A percentile compares a stretch with the other conserved stretches of the same genome.
Conservation (phyloP, 176 grass and related monocot genomes). For the Aegilops sharonensis region DNA sequence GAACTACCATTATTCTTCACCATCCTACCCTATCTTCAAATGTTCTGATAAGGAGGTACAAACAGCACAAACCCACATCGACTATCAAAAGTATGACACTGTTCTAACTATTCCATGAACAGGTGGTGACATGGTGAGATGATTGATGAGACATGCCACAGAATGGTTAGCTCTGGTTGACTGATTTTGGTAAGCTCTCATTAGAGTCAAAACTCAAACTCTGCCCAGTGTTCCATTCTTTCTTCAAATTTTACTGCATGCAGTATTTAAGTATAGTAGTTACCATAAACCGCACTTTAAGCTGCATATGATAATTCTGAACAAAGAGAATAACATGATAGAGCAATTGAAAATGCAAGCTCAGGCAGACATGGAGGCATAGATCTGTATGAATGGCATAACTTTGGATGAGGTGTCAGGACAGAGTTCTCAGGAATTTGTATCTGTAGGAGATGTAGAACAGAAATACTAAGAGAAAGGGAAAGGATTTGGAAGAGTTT, state of each 20-base stretch:
- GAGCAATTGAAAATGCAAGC: conserved; percentile 13
- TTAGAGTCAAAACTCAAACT: conserved; percentile 17
- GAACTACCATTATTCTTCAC: neutral
- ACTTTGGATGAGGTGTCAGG: neutral
- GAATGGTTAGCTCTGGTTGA: neutral
- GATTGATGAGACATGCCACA: conserved; percentile 10
- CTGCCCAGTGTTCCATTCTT: neutral
- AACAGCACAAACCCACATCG: neutral
- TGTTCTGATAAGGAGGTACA: conserved; percentile 6
- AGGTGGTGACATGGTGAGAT: neutral
- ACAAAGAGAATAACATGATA: conserved; percentile 12
- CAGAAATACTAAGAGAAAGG: neutral
- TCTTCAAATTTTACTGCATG: conserved; percentile 3
- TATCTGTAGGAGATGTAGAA: neutral
- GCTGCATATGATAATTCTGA: conserved; percentile 1
- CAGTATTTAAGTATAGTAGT: neutral
- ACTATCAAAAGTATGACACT: neutral
- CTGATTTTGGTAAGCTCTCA: neutral
- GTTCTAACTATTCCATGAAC: conserved; percentile 5
- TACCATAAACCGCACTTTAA: conserved; percentile 14
- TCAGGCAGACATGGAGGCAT: neutral
- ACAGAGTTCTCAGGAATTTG: neutral
- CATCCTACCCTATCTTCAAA: neutral
- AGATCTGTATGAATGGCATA: neutral
- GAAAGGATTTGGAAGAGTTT: neutral